A percentile compares a stretch with the other conserved stretches of the same genome.
These are phyloP conservation scores for Fusarium staphyleae DNA, from an alignment of 2,329 filamentous ascomycete genomes.

Conservation along the genomic window DNA sequence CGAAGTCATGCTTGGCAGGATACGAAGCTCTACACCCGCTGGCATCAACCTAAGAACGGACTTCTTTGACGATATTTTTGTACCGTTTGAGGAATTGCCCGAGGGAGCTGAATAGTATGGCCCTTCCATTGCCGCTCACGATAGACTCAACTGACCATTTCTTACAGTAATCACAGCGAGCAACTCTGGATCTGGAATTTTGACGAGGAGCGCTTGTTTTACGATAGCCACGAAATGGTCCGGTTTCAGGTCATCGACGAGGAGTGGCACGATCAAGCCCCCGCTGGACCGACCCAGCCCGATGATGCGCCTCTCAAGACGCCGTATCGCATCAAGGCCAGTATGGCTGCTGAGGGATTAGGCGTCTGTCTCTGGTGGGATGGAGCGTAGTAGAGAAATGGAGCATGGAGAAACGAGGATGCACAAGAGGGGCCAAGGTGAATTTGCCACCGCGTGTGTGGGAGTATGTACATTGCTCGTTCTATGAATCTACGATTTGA, in stretches of 20 bases:
- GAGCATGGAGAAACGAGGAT: constrained; percentile 13
- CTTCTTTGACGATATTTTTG: constrained; percentile 92
- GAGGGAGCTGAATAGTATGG: constrained; percentile 76
- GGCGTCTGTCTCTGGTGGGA: constrained; percentile 73
- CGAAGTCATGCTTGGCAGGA: constrained; percentile 86
- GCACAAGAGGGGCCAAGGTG: constrained; percentile 8
- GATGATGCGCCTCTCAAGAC: constrained; percentile 69
- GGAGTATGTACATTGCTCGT: constrained; percentile 38
- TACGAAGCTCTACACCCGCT: constrained; percentile 74
- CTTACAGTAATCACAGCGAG: constrained; percentile 71
- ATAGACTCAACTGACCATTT: constrained; percentile 15
- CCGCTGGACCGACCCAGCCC: constrained; percentile 69
- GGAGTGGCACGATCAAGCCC: constrained; percentile 88
- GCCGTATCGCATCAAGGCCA: constrained; percentile 73
- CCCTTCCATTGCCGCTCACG: too few relatives aligned
- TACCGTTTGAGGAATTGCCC: constrained; percentile 77
- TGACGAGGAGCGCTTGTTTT: constrained; percentile 78
- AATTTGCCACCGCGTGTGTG: constrained; percentile 36
- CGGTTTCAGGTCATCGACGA: constrained; percentile 86
- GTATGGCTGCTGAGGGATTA: constrained; percentile 68
- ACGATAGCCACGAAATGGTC: constrained; percentile 89
- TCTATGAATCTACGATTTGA: constrained; percentile 49
- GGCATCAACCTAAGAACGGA: constrained; percentile 84
- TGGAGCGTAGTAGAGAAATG: constrained; percentile 34
- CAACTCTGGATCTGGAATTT: constrained; percentile 86